Conservation (phyloP, 208 protist species). For the Acanthamoeba triangularis region DNA sequence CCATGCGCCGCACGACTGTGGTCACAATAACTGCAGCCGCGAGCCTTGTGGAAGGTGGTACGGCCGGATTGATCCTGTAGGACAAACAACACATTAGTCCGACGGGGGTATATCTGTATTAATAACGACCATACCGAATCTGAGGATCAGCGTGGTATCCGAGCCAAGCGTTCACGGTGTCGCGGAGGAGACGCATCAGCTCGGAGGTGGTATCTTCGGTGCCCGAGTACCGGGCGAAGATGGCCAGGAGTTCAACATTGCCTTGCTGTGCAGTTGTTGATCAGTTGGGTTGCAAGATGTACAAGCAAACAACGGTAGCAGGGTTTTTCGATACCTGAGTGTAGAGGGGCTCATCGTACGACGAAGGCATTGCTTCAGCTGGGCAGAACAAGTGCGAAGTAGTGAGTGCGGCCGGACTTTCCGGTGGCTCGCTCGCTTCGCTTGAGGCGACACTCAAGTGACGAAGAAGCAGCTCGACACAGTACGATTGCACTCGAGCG, state of each 20-base stretch:
- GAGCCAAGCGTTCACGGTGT: background rate
- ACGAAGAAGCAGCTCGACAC: background rate
- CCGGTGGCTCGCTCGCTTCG: background rate
- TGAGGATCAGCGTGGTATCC: background rate
- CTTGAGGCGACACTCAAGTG: background rate
- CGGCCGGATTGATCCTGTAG: background rate
- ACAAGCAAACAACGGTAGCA: background rate
- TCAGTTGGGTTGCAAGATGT: no score
- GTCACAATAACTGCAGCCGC: background rate
- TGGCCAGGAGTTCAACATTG: background rate
- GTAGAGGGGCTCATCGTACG: background rate
- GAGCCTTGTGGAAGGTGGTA: background rate
- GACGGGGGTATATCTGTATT: background rate
- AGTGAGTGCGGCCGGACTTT: background rate
- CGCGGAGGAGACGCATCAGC: background rate
- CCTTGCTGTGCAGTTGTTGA: background rate
- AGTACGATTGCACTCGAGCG: background rate
- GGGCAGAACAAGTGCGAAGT: background rate
- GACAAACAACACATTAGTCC: background rate
- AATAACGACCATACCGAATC: background rate
- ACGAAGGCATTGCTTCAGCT: background rate
- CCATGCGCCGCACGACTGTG: background rate
- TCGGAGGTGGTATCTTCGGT: background rate
- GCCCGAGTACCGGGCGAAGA: background rate
- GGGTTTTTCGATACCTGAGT: background rate